These are phyloP conservation scores for Microascus cirrosus DNA, from an alignment of 2,329 filamentous ascomycete genomes.

Conservation along the genomic window DNA sequence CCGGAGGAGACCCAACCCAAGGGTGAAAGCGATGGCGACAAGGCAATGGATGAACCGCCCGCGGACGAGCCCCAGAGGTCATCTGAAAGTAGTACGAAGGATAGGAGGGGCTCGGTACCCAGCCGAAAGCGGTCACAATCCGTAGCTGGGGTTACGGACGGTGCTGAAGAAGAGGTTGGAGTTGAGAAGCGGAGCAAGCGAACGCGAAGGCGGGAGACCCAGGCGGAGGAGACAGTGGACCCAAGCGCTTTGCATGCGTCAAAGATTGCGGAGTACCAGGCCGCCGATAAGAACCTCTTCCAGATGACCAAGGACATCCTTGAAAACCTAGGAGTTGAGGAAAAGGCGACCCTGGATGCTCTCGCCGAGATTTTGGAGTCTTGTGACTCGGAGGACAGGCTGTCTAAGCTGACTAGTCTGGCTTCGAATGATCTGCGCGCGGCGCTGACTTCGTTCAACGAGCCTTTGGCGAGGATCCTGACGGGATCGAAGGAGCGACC, in stretches of 20 bases:
- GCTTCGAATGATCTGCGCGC: constrained; percentile 37
- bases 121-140: constrained; percentile 54
- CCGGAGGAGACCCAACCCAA: background rate
- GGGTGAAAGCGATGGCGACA: background rate
- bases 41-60: background rate
- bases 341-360: constrained; percentile 30
- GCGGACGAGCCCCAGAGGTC: constrained; percentile 12
- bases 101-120: constrained; percentile 24
- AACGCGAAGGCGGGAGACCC: constrained; percentile 48
- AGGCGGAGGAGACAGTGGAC: constrained; percentile 40
- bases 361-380: constrained; percentile 40
- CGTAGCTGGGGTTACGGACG: constrained; percentile 44
- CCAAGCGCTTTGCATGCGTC: constrained; percentile 38
- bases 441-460: constrained; percentile 36
- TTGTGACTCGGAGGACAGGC: constrained; percentile 37
- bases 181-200: constrained; percentile 55
- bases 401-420: constrained; percentile 31
- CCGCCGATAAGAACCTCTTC: constrained; percentile 44
- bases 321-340: constrained; percentile 42
- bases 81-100: constrained; percentile 18
- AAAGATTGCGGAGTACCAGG: constrained; percentile 45
- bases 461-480: constrained; percentile 40
- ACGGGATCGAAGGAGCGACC: constrained; percentile 41
- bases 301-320: constrained; percentile 42
- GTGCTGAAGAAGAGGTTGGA: constrained; percentile 42